Percentiles rank a stretch among this genome's conserved stretches.
Conservation (phyloP, 2,329 filamentous ascomycete species). For the Colletotrichum sp. region DNA sequence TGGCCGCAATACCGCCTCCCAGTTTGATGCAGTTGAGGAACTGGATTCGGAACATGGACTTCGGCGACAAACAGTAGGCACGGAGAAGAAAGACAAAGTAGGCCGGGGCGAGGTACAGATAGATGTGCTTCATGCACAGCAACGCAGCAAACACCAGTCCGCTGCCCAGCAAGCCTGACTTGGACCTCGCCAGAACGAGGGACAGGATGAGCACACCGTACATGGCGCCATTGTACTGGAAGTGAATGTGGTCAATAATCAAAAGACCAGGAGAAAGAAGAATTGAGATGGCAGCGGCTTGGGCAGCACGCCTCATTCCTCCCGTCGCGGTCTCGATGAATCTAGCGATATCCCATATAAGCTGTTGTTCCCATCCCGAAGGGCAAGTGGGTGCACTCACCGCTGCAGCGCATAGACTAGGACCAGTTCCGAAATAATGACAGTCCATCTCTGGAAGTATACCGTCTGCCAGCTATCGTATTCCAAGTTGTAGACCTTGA, state of each 20-base stretch:
- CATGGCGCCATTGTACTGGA: conserved; percentile 98
- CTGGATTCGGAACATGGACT: conserved; percentile 76
- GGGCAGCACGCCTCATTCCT: conserved; percentile 74
- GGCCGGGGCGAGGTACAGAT: conserved; percentile 92
- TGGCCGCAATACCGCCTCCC: conserved; percentile 70
- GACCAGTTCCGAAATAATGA: conserved; percentile 84
- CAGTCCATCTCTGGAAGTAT: conserved; percentile 90
- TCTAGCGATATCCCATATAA: conserved; percentile 43
- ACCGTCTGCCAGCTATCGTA: conserved; percentile 94
- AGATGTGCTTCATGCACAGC: conserved; percentile 97
- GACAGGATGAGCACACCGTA: conserved; percentile 91
- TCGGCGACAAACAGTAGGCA: conserved; percentile 82
- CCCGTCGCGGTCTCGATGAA: conserved; percentile 76
- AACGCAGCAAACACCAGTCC: conserved; percentile 85
- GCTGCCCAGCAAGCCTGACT: conserved; percentile 76
- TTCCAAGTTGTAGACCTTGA: conserved; percentile 78
- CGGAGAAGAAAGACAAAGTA: conserved; percentile 96
- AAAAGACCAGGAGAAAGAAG: conserved; percentile 90
- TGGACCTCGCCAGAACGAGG: conserved; percentile 79
- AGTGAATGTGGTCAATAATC: conserved; percentile 98
- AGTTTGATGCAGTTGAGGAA: conserved; percentile 86
- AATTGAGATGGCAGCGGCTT: conserved; percentile 87
- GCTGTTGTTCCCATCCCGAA: not conserved
- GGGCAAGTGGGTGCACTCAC: conserved; percentile 41
- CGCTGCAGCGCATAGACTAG: conserved; percentile 82